Conservation (phyloP, 108 stramenopile species). For the Nitzschia sp. region DNA sequence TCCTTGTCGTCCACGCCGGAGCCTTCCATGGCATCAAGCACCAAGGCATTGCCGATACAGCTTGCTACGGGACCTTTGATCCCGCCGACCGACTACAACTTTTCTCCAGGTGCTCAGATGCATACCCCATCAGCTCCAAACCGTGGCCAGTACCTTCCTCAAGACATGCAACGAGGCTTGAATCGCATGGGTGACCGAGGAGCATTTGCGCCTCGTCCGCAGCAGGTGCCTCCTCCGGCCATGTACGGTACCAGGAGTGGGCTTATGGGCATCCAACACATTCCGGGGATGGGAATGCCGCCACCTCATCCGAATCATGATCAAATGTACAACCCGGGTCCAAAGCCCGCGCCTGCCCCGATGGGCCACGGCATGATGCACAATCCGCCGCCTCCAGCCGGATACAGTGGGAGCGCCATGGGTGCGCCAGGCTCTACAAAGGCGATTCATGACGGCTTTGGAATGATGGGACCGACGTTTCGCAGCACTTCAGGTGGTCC, state of each 20-base stretch:
- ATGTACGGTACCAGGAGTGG: constrained; percentile 10
- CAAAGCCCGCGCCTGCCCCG: background rate
- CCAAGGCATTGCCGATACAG: constrained; percentile 2
- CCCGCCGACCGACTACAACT: constrained; percentile 21
- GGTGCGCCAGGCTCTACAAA: background rate
- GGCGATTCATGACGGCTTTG: background rate
- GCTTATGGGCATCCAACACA: background rate
- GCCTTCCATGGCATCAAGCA: constrained; percentile 45
- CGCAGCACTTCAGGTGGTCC: background rate
- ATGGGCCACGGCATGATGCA: constrained; percentile 10
- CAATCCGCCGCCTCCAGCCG: background rate
- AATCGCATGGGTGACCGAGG: background rate
- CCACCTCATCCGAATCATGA: background rate
- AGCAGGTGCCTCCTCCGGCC: background rate
- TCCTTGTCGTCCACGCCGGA: constrained; percentile 67
- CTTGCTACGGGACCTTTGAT: constrained; percentile 20
- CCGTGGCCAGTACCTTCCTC: background rate
- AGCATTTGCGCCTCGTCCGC: background rate
- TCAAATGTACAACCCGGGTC: constrained; percentile 3
- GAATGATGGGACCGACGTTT: background rate
- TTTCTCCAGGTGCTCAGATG: background rate
- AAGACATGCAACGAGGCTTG: background rate
- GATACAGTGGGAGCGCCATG: background rate
- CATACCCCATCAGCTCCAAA: constrained; percentile 4
- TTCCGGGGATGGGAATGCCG: background rate